Conservation (phyloP, 2,329 filamentous ascomycete species). For the Aureobasidium melanogenum region DNA sequence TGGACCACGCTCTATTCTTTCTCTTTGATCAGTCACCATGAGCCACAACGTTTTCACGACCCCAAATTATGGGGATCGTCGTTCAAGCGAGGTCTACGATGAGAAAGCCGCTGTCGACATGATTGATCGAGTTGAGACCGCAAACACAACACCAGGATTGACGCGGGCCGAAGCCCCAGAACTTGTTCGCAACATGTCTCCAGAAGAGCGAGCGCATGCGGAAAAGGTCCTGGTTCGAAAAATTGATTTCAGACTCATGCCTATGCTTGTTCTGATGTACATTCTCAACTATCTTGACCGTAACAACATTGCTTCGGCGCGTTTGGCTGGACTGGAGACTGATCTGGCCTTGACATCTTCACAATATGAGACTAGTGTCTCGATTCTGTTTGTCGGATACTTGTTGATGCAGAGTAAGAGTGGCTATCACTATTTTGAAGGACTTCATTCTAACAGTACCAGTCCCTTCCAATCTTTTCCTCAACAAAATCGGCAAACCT, state of each 20-base stretch:
- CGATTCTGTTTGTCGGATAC: slow-evolving; percentile 35
- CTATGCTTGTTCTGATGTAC: slow-evolving; percentile 65
- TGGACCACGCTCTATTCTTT: neutral
- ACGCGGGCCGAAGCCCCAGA: slow-evolving; percentile 2
- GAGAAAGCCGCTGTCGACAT: slow-evolving; percentile 6
- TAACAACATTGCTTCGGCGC: slow-evolving; percentile 54
- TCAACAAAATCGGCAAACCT: slow-evolving; percentile 28
- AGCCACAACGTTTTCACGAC: neutral
- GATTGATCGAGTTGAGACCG: slow-evolving; percentile 3
- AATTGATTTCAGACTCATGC: slow-evolving; percentile 59
- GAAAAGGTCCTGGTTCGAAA: slow-evolving; percentile 58
- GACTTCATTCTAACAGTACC: slow-evolving; percentile 22
- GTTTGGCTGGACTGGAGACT: slow-evolving; percentile 44
- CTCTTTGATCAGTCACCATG: neutral
- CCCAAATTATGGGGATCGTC: neutral
- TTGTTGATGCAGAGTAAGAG: slow-evolving; percentile 23
- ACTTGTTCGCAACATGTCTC: slow-evolving; percentile 12
- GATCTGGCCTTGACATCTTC: slow-evolving; percentile 37
- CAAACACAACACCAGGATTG: neutral
- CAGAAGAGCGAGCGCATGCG: slow-evolving; percentile 6
- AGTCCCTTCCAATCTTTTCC: slow-evolving; percentile 29
- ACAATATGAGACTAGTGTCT: slow-evolving; percentile 38
- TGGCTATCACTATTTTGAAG: slow-evolving; percentile 24
- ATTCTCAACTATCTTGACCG: slow-evolving; percentile 63
- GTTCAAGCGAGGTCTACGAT: neutral